Evolutionary conservation across 1,139 yeast species (phyloP).

Genomic region (Zygoascus meyerae): DNA sequence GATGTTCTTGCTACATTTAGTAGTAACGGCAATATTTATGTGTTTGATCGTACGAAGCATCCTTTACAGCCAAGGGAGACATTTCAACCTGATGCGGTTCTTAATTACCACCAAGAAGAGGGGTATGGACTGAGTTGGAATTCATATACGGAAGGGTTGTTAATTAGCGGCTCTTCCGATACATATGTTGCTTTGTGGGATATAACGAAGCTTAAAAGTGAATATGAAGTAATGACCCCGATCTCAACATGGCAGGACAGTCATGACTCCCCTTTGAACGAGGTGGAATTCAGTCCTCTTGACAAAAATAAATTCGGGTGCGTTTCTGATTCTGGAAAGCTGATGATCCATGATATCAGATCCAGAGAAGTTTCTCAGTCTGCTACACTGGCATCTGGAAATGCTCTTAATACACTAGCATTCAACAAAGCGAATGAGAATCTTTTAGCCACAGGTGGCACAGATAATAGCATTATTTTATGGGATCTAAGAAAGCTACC

Average conservation of each 20-base stretch:
- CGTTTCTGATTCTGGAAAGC: conserved; percentile 63
- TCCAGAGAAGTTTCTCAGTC: conserved; percentile 4
- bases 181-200: conserved; percentile 69
- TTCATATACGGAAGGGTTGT: conserved; percentile 34
- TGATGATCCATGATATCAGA: conserved; percentile 65
- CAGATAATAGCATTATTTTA: conserved; percentile 50
- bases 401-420: conserved; percentile 55
- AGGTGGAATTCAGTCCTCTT: conserved; percentile 43
- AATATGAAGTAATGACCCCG: conserved; percentile 17
- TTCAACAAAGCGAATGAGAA: conserved; percentile 54
- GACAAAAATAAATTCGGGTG: conserved; percentile 54
- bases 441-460: conserved; percentile 65
- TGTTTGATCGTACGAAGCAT: conserved; percentile 54
- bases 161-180: conserved; percentile 67
- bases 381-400: conserved; percentile 13
- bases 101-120: conserved; percentile 60
- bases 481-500: conserved; percentile 61
- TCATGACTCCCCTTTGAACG: conserved; percentile 33
- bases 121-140: conserved; percentile 76
- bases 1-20: conserved; percentile 71
- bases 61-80: conserved; percentile 34
- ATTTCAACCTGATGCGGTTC: conserved; percentile 35
- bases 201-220: conserved; percentile 30
- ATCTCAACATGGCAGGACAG: conserved; percentile 11
- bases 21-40: conserved; percentile 59